Conservation (phyloP, 371 early-diverging fungal genomes). For the Mucor saturninus region DNA sequence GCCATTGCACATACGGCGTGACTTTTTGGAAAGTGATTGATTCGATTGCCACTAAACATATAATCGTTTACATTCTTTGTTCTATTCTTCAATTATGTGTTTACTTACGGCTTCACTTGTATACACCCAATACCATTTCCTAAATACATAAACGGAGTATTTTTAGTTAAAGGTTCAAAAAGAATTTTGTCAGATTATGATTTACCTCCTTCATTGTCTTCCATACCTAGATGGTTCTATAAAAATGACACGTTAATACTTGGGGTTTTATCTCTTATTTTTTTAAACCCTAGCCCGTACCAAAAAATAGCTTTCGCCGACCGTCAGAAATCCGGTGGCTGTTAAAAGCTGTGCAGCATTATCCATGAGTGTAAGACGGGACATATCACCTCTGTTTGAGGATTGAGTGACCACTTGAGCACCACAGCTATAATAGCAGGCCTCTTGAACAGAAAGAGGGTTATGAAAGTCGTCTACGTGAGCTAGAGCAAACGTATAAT, state of each 20-base stretch:
- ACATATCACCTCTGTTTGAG: constrained; percentile 16
- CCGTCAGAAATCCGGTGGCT: constrained; percentile 12
- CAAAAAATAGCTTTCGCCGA: constrained; percentile 22
- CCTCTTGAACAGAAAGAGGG: constrained; percentile 15
- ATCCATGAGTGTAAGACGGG: constrained; percentile 25
- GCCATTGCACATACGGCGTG: constrained; percentile 23
- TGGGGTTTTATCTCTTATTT: neutral
- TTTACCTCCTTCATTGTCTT: constrained; percentile 21
- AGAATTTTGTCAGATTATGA: neutral
- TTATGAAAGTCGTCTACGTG: constrained; percentile 3
- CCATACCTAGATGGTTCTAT: constrained; percentile 32
- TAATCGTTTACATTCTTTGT: neutral
- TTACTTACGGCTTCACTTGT: constrained; percentile 17
- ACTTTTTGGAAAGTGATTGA: constrained; percentile 13
- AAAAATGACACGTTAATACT: neutral
- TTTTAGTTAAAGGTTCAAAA: neutral
- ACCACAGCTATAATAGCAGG: constrained; percentile 32
- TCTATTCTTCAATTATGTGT: neutral
- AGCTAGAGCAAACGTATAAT: constrained; percentile 30
- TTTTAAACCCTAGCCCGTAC: neutral
- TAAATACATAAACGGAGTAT: constrained; percentile 7
- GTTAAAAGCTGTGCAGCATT: constrained; percentile 11
- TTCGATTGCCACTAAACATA: constrained; percentile 7
- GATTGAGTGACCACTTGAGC: constrained; percentile 27
- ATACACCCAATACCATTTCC: constrained; percentile 32